Evolutionary conservation across 805 yeast genomes (phyloP).

Genomic region (Lachancea waltii): DNA sequence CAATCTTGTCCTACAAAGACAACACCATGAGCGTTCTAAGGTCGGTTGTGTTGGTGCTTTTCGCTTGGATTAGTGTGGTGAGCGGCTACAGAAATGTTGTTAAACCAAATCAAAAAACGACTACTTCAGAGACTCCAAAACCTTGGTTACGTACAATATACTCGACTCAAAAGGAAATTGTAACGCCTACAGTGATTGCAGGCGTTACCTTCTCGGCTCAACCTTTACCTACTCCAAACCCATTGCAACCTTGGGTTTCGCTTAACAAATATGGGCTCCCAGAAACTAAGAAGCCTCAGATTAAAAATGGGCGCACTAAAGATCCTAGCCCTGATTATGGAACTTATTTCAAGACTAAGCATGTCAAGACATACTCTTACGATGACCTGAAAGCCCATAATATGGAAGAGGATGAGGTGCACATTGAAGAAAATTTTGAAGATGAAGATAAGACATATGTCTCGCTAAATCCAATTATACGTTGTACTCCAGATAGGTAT

Average conservation of each 20-base stretch:
- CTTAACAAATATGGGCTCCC: constrained; percentile 73
- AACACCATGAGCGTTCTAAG: background rate
- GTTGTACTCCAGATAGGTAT: constrained; percentile 80
- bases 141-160: constrained; percentile 76
- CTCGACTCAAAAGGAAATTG: constrained; percentile 47
- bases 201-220: constrained; percentile 48
- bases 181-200: constrained; percentile 60
- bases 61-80: constrained; percentile 1
- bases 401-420: constrained; percentile 53
- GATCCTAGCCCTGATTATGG: constrained; percentile 65
- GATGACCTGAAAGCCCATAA: constrained; percentile 68
- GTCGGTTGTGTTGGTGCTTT: background rate
- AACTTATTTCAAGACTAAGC: constrained; percentile 69
- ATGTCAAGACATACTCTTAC: constrained; percentile 49
- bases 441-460: constrained; percentile 74
- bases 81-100: constrained; percentile 1
- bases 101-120: constrained; percentile 32
- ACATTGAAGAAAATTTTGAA: constrained; percentile 47
- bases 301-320: constrained; percentile 64
- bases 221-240: constrained; percentile 46
- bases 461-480: constrained; percentile 64
- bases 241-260: constrained; percentile 76
- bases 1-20: background rate
- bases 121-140: constrained; percentile 38
- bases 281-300: constrained; percentile 67